These are phyloP conservation scores for Ustilago vetiveriae DNA, from an alignment of 1,284 basidiomycete genomes.

Conservation along the genomic window DNA sequence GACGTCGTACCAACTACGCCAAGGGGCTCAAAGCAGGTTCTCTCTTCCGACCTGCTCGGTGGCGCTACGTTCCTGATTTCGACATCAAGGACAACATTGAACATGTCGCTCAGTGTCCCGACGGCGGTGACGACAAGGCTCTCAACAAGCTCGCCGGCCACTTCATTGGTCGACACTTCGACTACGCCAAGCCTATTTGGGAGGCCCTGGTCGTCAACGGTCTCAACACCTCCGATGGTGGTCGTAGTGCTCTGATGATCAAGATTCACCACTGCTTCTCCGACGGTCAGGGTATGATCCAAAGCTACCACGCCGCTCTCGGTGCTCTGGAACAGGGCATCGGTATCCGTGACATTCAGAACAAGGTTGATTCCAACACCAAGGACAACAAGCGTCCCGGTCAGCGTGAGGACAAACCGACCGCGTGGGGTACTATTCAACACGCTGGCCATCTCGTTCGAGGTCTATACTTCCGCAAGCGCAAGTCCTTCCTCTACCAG, in stretches of 20 bases:
- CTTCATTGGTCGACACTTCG: conserved; percentile 62
- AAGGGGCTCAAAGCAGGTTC: conserved; percentile 60
- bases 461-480: conserved; percentile 62
- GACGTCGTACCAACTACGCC: conserved; percentile 54
- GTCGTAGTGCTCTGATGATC: conserved; percentile 64
- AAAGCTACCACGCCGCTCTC: conserved; percentile 64
- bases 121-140: conserved; percentile 47
- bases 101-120: conserved; percentile 45
- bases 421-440: conserved; percentile 54
- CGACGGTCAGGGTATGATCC: conserved; percentile 67
- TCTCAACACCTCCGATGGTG: conserved; percentile 60
- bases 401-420: conserved; percentile 56
- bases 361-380: conserved; percentile 54
- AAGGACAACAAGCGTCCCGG: conserved; percentile 53
- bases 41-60: conserved; percentile 54
- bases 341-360: conserved; percentile 60
- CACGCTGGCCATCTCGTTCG: conserved; percentile 56
- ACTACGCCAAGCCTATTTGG: conserved; percentile 66
- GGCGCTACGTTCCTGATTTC: conserved; percentile 64
- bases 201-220: conserved; percentile 65
- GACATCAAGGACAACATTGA: conserved; percentile 63
- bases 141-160: conserved; percentile 61
- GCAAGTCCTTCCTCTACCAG: conserved; percentile 61
- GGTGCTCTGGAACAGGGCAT: conserved; percentile 55
- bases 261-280: conserved; percentile 67